These are phyloP conservation scores for Trametes sanguinea DNA, from an alignment of 768 basidiomycete species.

Conservation along the genomic window DNA sequence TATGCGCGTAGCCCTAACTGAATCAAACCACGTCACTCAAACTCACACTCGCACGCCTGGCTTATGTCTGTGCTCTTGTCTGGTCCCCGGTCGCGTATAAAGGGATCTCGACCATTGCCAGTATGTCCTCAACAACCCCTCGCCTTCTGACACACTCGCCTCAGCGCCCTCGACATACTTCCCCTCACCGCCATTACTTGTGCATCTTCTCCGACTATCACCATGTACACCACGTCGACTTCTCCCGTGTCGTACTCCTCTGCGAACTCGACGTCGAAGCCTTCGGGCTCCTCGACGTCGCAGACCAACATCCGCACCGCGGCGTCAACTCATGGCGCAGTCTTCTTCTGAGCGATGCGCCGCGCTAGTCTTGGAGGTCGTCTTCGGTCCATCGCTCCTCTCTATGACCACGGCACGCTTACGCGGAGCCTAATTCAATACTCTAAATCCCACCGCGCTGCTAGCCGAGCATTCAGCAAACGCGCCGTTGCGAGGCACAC, in stretches of 20 bases:
- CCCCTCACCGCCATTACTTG: not conserved
- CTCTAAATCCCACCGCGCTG: too few species aligned
- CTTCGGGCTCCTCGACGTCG: not conserved
- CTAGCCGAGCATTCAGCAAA: too few species aligned
- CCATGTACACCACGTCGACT: conserved; percentile 9
- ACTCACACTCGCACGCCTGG: conserved; percentile 6
- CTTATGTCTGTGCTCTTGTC: conserved; percentile 16
- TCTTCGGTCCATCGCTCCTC: not conserved
- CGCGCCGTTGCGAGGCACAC: not conserved
- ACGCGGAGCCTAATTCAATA: too few species aligned
- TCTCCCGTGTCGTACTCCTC: conserved; percentile 14
- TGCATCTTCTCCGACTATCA: not conserved
- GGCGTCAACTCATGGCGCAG: conserved; percentile 14
- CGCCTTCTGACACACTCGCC: not conserved
- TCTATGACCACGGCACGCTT: too few species aligned
- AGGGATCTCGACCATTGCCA: not conserved
- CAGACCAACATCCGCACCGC: conserved; percentile 13
- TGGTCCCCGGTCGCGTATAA: conserved; percentile 7
- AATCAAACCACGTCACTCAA: conserved; percentile 20
- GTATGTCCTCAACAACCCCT: not conserved
- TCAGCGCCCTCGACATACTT: not conserved
- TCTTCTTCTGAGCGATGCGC: conserved; percentile 16
- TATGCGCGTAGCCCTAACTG: conserved; percentile 2
- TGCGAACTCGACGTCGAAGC: conserved; percentile 17
- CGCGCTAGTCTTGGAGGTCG: not conserved